Conservation (phyloP, 441 rosid genomes). For the Mallotus repandus region DNA sequence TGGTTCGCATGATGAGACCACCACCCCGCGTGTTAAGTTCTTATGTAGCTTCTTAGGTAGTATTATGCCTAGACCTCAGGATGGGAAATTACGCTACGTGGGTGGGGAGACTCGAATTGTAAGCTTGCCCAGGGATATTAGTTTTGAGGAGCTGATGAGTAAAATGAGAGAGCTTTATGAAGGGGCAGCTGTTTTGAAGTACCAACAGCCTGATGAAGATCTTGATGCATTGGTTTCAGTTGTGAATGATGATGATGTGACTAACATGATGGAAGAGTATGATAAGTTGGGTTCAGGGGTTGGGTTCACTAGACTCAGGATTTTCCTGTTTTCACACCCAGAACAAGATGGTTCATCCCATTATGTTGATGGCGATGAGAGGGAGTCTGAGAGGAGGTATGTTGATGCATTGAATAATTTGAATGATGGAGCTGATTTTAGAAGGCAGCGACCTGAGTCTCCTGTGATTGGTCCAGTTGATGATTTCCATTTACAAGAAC, state of each 20-base stretch:
- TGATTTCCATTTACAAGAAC: slow-evolving; percentile 59
- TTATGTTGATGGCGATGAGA: slow-evolving; percentile 74
- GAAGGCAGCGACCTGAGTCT: slow-evolving; percentile 65
- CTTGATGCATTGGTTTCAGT: slow-evolving; percentile 96
- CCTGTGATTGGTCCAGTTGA: slow-evolving; percentile 49
- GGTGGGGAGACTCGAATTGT: slow-evolving; percentile 97
- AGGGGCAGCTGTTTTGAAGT: slow-evolving; percentile 73
- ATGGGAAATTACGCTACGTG: slow-evolving; percentile 83
- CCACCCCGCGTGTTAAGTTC: slow-evolving; percentile 68
- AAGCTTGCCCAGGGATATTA: slow-evolving; percentile 64
- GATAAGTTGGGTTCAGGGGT: slow-evolving; percentile 91
- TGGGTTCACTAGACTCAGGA: slow-evolving; percentile 93
- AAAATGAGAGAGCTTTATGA: slow-evolving; percentile 92
- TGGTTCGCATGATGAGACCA: slow-evolving; percentile 53
- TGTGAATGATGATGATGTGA: slow-evolving; percentile 92
- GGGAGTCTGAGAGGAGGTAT: slow-evolving; percentile 91
- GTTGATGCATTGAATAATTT: slow-evolving; percentile 90
- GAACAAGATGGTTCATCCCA: slow-evolving; percentile 67
- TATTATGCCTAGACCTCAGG: slow-evolving; percentile 95
- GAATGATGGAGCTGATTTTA: slow-evolving; percentile 64
- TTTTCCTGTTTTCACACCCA: slow-evolving; percentile 70
- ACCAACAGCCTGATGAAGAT: slow-evolving; percentile 99
- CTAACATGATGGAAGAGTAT: slow-evolving; percentile 97
- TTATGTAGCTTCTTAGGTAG: slow-evolving; percentile 91
- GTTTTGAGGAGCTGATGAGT: slow-evolving; percentile 74